phyloP scores from a whole-genome alignment of 495 filamentous ascomycete species.

The Collariella sp. region DNA sequence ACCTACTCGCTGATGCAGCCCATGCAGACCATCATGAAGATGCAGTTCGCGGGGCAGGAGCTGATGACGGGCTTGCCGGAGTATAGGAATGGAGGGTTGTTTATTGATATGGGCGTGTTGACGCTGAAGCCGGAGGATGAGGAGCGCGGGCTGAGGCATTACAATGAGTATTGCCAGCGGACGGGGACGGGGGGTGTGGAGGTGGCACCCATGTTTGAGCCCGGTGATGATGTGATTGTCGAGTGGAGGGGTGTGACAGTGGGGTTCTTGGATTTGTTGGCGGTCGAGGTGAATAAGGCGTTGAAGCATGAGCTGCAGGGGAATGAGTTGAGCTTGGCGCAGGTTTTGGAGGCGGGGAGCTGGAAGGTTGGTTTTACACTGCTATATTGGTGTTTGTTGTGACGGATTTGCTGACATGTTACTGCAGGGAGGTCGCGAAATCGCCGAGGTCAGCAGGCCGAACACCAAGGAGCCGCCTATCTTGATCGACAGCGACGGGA shows the following conservation, averaged over 20 bases:
- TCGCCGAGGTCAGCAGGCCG: conserved; percentile 88
- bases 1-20: conserved; percentile 84
- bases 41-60: conserved; percentile 68
- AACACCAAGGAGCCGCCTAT: conserved; percentile 97
- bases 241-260: conserved; percentile 82
- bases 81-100: conserved; percentile 78
- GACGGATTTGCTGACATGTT: background rate
- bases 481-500: conserved; percentile 91
- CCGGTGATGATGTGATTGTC: conserved; percentile 76
- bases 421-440: conserved; percentile 79
- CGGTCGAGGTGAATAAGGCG: conserved; percentile 59
- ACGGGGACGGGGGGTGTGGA: conserved; percentile 64
- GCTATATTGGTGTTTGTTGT: conserved; percentile 24
- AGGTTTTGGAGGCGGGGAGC: conserved; percentile 81
- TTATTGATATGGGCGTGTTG: conserved; percentile 74
- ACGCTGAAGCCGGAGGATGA: conserved; percentile 59
- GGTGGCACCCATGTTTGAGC: conserved; percentile 68
- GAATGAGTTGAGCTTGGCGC: conserved; percentile 58
- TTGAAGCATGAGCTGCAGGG: conserved; percentile 44
- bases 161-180: conserved; percentile 60
- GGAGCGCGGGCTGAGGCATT: conserved; percentile 61
- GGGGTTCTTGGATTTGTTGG: conserved; percentile 70
- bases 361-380: conserved; percentile 66
- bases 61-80: conserved; percentile 79
- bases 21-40: conserved; percentile 66